phyloP scores from a whole-genome alignment of 768 basidiomycete species.

The Chalciporus sphaerocephalus region DNA sequence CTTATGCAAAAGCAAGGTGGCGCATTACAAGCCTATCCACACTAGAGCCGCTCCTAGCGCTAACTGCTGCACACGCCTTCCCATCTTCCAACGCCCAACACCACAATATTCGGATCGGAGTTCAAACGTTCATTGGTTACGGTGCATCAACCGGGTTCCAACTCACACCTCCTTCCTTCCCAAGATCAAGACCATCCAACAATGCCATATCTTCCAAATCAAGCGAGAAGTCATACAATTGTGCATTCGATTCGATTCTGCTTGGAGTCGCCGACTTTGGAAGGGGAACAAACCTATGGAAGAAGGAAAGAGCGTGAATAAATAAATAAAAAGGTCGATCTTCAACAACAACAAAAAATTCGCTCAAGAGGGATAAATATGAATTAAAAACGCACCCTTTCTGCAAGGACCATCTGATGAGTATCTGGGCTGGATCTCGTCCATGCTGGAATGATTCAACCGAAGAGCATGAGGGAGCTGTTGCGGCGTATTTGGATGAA shows the following conservation, averaged over 20 bases:
- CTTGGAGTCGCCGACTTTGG: conserved; percentile 72
- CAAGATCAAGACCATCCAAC: conserved; percentile 69
- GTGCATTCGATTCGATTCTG: conserved; percentile 69
- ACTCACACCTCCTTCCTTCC: conserved; percentile 64
- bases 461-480: conserved; percentile 3
- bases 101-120: conserved; percentile 12
- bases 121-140: no score
- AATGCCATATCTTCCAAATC: conserved; percentile 55
- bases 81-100: neutral
- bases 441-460: conserved; percentile 38
- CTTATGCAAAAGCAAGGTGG: no score
- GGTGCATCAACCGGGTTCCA: conserved; percentile 77
- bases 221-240: conserved; percentile 75
- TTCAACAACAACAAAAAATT: neutral
- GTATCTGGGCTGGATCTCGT: conserved; percentile 70
- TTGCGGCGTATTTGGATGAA: conserved; percentile 2
- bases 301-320: neutral
- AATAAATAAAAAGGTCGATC: neutral
- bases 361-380: neutral
- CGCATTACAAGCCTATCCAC: no score
- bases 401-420: conserved; percentile 90
- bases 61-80: neutral
- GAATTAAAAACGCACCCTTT: conserved; percentile 51
- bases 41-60: no score
- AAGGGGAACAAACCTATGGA: conserved; percentile 66